These are phyloP conservation scores for Endogone sp. DNA, from an alignment of 192 early-diverging fungal genomes.

Conservation along the genomic window DNA sequence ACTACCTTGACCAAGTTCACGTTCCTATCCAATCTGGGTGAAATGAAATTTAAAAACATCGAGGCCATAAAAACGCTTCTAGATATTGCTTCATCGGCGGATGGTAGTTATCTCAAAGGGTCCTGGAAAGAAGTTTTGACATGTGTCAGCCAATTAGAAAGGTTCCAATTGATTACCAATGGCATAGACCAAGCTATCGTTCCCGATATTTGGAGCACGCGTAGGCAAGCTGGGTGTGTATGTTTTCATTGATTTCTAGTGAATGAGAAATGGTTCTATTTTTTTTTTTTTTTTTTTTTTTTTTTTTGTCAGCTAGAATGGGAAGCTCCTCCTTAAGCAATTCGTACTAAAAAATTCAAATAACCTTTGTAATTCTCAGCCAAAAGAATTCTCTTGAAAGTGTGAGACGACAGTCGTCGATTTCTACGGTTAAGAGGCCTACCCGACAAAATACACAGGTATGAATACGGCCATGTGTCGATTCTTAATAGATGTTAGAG, in stretches of 20 bases:
- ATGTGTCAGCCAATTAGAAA: conserved; percentile 83
- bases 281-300: too few species aligned
- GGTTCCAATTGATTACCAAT: conserved; percentile 74
- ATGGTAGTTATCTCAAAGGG: conserved; percentile 59
- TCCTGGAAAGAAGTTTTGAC: conserved; percentile 84
- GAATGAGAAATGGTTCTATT: too few species aligned
- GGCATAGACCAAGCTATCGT: conserved; percentile 36
- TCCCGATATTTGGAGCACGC: conserved; percentile 18
- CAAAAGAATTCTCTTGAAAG: not conserved
- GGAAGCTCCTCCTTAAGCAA: too few species aligned
- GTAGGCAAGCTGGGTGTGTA: conserved; percentile 6
- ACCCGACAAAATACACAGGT: not conserved
- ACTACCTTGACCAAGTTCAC: conserved; percentile 88
- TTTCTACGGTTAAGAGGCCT: not conserved
- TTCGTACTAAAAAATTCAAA: too few species aligned
- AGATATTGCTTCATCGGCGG: conserved; percentile 62
- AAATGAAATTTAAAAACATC: conserved; percentile 89
- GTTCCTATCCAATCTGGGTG: conserved; percentile 73
- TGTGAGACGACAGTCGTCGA: not conserved
- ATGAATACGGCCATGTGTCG: too few species aligned
- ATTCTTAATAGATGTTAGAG: too few species aligned
- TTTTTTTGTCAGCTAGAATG: too few species aligned
- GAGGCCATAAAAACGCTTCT: conserved; percentile 86
- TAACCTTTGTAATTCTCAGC: too few species aligned
- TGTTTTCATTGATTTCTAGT: too few species aligned